phyloP scores from a whole-genome alignment of 176 grass and related monocot species.

The Zizania latifolia region DNA sequence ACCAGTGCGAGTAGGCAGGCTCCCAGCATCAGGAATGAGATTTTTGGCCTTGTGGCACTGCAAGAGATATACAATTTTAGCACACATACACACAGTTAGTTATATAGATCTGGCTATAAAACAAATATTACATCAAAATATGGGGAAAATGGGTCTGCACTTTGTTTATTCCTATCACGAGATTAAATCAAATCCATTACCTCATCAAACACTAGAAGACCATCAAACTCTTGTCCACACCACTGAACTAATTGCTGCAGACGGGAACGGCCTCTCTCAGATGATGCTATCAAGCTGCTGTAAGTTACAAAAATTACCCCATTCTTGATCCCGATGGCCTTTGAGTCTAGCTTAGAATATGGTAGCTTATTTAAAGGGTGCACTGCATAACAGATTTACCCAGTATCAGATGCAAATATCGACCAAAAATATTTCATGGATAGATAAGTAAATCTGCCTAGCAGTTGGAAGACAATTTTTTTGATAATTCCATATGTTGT shows the following conservation, averaged over 20 bases:
- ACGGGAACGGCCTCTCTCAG: conserved; percentile 92
- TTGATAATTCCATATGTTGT: too few species aligned
- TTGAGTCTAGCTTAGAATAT: conserved; percentile 98
- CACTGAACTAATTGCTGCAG: conserved; percentile 96
- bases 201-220: conserved; percentile 95
- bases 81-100: background rate
- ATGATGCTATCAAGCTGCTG: conserved; percentile 95
- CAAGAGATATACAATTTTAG: conserved; percentile 27
- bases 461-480: conserved; percentile 6
- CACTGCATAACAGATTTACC: conserved; percentile 66
- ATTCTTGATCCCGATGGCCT: conserved; percentile 89
- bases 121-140: background rate
- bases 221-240: conserved; percentile 86
- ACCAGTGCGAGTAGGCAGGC: conserved; percentile 87
- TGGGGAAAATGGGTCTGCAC: background rate
- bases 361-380: conserved; percentile 98
- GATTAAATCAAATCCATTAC: conserved; percentile 39
- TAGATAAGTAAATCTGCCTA: conserved; percentile 22
- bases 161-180: background rate
- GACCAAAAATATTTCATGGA: conserved; percentile 3
- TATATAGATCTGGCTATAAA: conserved; percentile 22
- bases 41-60: conserved; percentile 99
- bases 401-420: conserved; percentile 22
- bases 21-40: conserved; percentile 88
- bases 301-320: conserved; percentile 98